A percentile compares a stretch with the other conserved stretches of the same genome.
Conservation (phyloP, 305 asterid genomes). For the Rubia peregrina region DNA sequence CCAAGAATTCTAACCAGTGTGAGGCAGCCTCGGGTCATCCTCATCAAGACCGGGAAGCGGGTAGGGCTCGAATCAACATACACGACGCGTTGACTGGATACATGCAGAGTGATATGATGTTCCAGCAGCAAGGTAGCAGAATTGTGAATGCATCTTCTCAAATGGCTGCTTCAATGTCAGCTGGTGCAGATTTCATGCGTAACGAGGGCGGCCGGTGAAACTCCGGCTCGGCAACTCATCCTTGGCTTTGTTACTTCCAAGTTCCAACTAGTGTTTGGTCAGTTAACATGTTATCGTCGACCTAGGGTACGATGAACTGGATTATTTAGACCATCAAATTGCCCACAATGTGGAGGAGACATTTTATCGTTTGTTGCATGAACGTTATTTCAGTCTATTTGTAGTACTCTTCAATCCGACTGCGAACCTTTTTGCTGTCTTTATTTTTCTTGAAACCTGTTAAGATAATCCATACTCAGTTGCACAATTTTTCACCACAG, state of each 20-base stretch:
- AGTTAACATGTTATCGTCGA: slow-evolving; percentile 5
- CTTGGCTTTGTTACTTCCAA: slow-evolving; percentile 57
- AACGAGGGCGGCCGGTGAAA: slow-evolving; percentile 62
- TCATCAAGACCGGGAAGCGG: slow-evolving; percentile 15
- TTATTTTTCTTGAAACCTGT: background rate
- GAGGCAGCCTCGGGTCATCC: slow-evolving; percentile 27
- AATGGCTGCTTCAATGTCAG: slow-evolving; percentile 34
- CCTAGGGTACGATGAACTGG: background rate
- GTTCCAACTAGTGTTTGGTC: slow-evolving; percentile 5
- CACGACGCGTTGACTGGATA: slow-evolving; percentile 22
- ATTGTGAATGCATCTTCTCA: slow-evolving; percentile 26
- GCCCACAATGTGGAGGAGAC: slow-evolving; percentile 3
- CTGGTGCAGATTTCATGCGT: slow-evolving; percentile 32
- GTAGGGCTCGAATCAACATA: slow-evolving; percentile 19
- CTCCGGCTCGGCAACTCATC: slow-evolving; percentile 69
- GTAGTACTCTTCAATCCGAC: background rate
- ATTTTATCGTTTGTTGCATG: background rate
- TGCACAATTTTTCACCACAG: background rate
- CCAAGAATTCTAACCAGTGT: slow-evolving; percentile 47
- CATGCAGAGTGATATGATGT: slow-evolving; percentile 14
- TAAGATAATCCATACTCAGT: background rate
- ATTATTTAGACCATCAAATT: slow-evolving; percentile 6
- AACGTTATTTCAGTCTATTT: background rate
- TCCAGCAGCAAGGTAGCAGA: slow-evolving; percentile 37
- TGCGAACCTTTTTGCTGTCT: background rate